A percentile compares a stretch with the other conserved stretches of the same genome.
phyloP scores from a whole-genome alignment of 345 rosid genomes.

The Populus tremula region DNA sequence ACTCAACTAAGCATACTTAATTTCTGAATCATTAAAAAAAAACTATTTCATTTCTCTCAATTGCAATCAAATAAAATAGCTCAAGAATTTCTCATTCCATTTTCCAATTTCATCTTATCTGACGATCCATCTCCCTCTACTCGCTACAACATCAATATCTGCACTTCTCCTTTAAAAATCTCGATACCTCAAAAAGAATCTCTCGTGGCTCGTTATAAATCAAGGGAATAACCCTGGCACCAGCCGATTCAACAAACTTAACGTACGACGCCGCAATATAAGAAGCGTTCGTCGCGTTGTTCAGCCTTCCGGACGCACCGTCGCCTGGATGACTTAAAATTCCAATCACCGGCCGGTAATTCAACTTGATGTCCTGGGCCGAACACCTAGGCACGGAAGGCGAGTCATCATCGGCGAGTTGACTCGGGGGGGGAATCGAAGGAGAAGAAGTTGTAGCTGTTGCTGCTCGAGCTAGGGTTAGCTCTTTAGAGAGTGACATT shows the following conservation, averaged over 20 bases:
- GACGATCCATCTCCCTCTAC: neutral
- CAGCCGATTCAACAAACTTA: constrained; percentile 86
- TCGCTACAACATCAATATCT: neutral
- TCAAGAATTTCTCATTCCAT: neutral
- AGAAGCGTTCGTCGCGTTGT: constrained; percentile 47
- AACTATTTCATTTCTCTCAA: neutral
- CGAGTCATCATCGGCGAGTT: constrained; percentile 19
- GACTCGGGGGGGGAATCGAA: constrained; percentile 46
- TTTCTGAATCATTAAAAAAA: neutral
- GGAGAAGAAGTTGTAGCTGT: neutral
- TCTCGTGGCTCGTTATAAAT: constrained; percentile 70
- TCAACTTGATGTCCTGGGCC: constrained; percentile 47
- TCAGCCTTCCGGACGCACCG: constrained; percentile 81
- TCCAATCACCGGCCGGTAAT: constrained; percentile 79
- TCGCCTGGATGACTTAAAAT: constrained; percentile 85
- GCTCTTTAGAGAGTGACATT: constrained; percentile 47
- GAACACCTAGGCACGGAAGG: constrained; percentile 41
- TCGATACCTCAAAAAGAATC: constrained; percentile 55
- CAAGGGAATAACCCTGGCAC: constrained; percentile 85
- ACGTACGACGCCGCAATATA: constrained; percentile 83
- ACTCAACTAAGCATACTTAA: neutral
- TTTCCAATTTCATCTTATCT: neutral
- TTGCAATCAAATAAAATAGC: neutral
- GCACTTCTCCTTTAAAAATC: neutral
- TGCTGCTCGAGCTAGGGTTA: constrained; percentile 29